Evolutionary conservation across 179 eudicot species (phyloP).

Genomic region (Camellia oleifera): DNA sequence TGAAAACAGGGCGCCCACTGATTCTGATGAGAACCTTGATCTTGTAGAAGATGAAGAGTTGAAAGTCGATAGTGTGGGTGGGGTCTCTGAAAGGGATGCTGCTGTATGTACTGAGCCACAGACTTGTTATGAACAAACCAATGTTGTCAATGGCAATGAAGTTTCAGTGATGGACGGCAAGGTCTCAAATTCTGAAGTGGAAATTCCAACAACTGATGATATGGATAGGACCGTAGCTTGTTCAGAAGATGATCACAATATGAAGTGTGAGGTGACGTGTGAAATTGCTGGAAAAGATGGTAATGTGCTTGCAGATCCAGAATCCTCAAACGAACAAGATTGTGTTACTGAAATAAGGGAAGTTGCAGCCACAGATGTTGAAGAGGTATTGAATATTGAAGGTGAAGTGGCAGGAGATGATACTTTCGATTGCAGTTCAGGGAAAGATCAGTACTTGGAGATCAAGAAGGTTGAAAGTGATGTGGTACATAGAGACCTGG

Average conservation of each 20-base stretch:
- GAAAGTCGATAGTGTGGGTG: background rate
- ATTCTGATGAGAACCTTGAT: conserved; percentile 5
- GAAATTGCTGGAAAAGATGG: conserved; percentile 6
- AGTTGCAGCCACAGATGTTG: conserved; percentile 16
- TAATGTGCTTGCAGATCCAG: conserved; percentile 8
- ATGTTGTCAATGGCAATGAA: conserved; percentile 4
- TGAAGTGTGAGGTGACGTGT: background rate
- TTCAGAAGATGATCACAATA: conserved; percentile 8
- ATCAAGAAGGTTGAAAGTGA: conserved; percentile 13
- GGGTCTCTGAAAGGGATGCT: background rate
- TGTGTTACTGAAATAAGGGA: conserved; percentile 19
- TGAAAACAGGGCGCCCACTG: background rate
- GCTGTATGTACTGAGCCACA: conserved; percentile 1
- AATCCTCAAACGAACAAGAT: conserved; percentile 14
- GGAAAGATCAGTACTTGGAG: background rate
- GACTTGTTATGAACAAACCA: conserved; percentile 8
- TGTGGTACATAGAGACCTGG: conserved; percentile 6
- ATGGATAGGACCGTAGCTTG: background rate
- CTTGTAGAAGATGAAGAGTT: conserved; percentile 14
- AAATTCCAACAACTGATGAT: background rate
- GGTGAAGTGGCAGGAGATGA: conserved; percentile 11
- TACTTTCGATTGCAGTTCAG: background rate
- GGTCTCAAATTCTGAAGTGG: background rate
- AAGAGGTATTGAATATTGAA: conserved; percentile 21
- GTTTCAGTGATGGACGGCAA: conserved; percentile 6